Conservation (phyloP, 148 eudicot genomes). For the Rhododendron mucronatum region DNA sequence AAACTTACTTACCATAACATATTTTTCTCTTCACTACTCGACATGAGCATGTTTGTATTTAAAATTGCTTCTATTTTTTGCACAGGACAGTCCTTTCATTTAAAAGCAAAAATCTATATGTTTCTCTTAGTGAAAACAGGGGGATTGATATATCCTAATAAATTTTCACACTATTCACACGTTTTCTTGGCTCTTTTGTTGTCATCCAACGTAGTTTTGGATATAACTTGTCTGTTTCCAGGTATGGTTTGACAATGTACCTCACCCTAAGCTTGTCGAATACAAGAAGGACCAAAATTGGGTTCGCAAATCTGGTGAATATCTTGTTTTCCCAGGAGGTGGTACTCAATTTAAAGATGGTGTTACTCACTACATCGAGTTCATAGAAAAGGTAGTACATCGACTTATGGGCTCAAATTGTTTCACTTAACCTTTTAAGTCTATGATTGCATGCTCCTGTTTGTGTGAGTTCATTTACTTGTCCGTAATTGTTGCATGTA, state of each 20-base stretch:
- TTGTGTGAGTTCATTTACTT: neutral
- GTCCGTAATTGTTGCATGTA: neutral
- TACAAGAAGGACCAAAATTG: constrained; percentile 96
- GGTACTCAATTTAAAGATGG: constrained; percentile 98
- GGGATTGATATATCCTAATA: neutral
- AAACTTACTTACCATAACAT: neutral
- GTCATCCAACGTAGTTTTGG: neutral
- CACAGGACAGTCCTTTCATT: neutral
- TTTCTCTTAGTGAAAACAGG: neutral
- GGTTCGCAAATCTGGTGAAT: constrained; percentile 76
- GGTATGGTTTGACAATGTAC: constrained; percentile 97
- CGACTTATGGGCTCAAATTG: neutral
- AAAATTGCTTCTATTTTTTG: neutral
- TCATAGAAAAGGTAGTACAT: constrained; percentile 62
- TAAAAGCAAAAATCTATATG: neutral
- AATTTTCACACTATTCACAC: neutral
- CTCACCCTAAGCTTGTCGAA: constrained; percentile 96
- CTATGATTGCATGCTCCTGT: neutral
- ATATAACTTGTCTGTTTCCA: constrained; percentile 13
- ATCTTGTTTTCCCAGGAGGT: constrained; percentile 91
- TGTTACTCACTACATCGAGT: constrained; percentile 62
- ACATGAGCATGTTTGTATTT: neutral
- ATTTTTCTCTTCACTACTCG: neutral
- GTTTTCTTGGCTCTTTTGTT: neutral
- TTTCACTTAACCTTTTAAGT: constrained; percentile 1